Evolutionary conservation across 371 early-diverging fungal genomes (phyloP).

Genomic region (Mortierella polycephala): DNA sequence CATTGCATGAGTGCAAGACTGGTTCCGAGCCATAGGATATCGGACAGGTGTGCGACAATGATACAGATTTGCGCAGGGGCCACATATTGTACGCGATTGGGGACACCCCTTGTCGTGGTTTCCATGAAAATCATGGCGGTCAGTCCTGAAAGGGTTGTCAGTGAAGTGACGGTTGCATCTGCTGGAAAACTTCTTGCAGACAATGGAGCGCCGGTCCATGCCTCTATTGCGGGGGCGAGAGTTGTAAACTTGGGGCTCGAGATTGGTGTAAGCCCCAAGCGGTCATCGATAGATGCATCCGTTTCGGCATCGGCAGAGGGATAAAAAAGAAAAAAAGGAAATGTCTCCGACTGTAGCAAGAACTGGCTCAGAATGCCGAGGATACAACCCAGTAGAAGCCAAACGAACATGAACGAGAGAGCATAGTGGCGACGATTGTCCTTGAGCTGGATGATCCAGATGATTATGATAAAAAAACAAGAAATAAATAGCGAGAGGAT

Average conservation of each 20-base stretch:
- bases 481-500: neutral
- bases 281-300: neutral
- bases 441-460: conserved; percentile 23
- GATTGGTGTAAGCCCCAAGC: neutral
- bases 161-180: no score
- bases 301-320: neutral
- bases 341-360: conserved; percentile 1
- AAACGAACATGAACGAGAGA: conserved; percentile 24
- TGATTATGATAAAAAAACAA: conserved; percentile 2
- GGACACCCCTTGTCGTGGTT: neutral
- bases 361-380: conserved; percentile 7
- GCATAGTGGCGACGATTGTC: conserved; percentile 19
- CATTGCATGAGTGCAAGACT: conserved; percentile 9
- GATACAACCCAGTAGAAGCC: conserved; percentile 17
- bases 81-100: neutral
- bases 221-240: neutral
- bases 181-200: neutral
- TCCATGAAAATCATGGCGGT: neutral
- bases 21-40: conserved; percentile 21
- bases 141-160: neutral
- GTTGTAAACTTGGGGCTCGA: no score
- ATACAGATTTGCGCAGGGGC: conserved; percentile 4
- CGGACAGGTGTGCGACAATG: conserved; percentile 8
- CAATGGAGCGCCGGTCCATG: neutral
- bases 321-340: conserved; percentile 4